Evolutionary conservation across 306 rosid species (phyloP).

Genomic region (Malus domestica): DNA sequence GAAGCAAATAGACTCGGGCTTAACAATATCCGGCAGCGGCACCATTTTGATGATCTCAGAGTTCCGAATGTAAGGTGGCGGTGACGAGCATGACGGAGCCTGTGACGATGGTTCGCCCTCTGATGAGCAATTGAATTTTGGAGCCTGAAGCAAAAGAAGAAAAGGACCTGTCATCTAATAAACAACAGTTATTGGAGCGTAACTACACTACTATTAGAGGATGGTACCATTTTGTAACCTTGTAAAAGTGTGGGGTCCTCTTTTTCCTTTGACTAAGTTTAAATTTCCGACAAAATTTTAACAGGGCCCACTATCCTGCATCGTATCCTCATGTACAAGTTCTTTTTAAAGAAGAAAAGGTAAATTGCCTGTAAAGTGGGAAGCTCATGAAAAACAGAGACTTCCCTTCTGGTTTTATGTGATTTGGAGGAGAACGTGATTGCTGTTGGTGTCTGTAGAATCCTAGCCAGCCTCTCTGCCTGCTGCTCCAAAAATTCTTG

Average conservation of each 20-base stretch:
- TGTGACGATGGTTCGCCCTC: conserved; percentile 54
- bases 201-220: background rate
- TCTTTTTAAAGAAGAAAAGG: background rate
- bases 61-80: conserved; percentile 27
- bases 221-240: background rate
- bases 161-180: background rate
- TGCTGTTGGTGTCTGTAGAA: conserved; percentile 45
- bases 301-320: background rate
- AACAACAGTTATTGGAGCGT: background rate
- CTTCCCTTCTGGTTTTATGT: conserved; percentile 32
- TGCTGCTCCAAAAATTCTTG: conserved; percentile 95
- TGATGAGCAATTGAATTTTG: conserved; percentile 48
- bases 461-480: conserved; percentile 75
- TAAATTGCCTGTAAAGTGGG: conserved; percentile 37
- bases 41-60: conserved; percentile 42
- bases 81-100: conserved; percentile 26
- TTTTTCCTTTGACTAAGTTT: background rate
- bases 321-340: background rate
- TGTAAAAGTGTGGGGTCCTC: too few species aligned
- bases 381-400: conserved; percentile 16
- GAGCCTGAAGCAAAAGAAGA: conserved; percentile 28
- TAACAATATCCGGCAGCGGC: conserved; percentile 46
- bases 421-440: conserved; percentile 40
- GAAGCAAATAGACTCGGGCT: conserved; percentile 23
- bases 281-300: too few species aligned